Evolutionary conservation across 2,329 filamentous ascomycete species (phyloP), one percentile per base, ranked within the genome.

Genomic region (Lasiodiplodia gonubiensis): DNA sequence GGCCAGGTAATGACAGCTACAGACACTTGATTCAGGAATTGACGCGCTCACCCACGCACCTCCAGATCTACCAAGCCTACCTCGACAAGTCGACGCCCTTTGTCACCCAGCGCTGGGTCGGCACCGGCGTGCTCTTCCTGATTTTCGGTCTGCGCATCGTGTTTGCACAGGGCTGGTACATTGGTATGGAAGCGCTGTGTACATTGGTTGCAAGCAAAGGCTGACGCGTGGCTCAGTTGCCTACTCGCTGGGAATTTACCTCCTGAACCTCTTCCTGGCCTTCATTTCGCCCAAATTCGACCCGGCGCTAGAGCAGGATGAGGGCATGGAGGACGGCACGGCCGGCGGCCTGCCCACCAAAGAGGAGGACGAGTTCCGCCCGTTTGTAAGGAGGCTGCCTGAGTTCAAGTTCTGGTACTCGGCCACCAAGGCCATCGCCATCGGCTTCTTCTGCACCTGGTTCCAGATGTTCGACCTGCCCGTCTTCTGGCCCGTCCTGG

Each of bases 361-460:
- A 84, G 90, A 93, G 74, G 94, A 98, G 77, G 94, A 99, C 77
- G 95, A 99, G 83, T 99, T 99, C 85, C 89, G 93, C 71, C 95
- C 95, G 3, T 99, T 99, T 77, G 97, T 99, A 78, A 89, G 95
- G 76, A 88, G 95, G 69, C 88, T 99, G 27, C 95, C 95, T 67
- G 95, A 99, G 82, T 99, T 99, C 88, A 99, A 99, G 87, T 99
- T 99, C 86, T 99, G 95, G 95, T 93, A 97, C 83, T 91, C 92
- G 75, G 93, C 94, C 65, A 98, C 94, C 67, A 89, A 93, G 76
- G 94, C 94, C 66, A 87, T 98, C 74, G 78, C 85, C 71, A 92
- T 98, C 75, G 89, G 87, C 46, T 97, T 98, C 79, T 72, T 90
- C 70, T 97, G 94, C 88, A 93, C 89, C 74, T 98, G 93, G 92